Evolutionary conservation across 768 basidiomycete genomes (phyloP).

Genomic region (Leucocoprinus leucothites): DNA sequence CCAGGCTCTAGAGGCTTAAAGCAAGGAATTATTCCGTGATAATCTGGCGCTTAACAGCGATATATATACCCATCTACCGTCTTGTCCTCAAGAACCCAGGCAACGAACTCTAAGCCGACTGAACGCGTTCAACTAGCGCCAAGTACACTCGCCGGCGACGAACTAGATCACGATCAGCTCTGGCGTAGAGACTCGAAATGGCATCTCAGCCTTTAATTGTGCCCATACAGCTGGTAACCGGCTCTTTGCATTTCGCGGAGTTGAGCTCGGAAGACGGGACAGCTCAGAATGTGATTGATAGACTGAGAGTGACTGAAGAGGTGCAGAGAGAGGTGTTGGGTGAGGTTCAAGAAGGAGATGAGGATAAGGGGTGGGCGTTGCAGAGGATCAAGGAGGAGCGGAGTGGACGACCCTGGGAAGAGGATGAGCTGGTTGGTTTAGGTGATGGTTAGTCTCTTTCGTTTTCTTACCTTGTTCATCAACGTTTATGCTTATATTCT

Average conservation of each 20-base stretch:
- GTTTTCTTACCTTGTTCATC: not conserved
- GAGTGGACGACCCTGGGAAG: slow-evolving; percentile 65
- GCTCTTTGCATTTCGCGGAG: slow-evolving; percentile 61
- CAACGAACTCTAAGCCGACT: too few species aligned
- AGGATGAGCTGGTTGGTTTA: slow-evolving; percentile 62
- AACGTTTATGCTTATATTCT: not conserved
- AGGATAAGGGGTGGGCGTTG: slow-evolving; percentile 64
- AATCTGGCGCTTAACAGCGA: too few species aligned
- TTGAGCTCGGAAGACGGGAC: slow-evolving; percentile 45
- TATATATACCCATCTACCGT: not conserved
- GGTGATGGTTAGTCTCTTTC: slow-evolving; percentile 49
- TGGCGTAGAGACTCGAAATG: too few species aligned
- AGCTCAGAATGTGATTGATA: slow-evolving; percentile 57
- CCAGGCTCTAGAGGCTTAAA: too few species aligned
- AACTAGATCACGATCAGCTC: too few species aligned
- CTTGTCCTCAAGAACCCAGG: not conserved
- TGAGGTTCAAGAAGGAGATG: too few species aligned
- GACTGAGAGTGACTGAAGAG: slow-evolving; percentile 43
- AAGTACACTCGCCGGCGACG: too few species aligned
- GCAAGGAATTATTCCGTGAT: too few species aligned
- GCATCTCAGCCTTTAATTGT: slow-evolving; percentile 36
- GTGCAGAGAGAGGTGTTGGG: slow-evolving; percentile 54
- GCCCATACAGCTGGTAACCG: slow-evolving; percentile 56
- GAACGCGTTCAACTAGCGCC: too few species aligned
- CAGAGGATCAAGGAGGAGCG: slow-evolving; percentile 60